phyloP scores from a whole-genome alignment of 176 grass and related monocot genomes.

The Phoenix dactylifera region DNA sequence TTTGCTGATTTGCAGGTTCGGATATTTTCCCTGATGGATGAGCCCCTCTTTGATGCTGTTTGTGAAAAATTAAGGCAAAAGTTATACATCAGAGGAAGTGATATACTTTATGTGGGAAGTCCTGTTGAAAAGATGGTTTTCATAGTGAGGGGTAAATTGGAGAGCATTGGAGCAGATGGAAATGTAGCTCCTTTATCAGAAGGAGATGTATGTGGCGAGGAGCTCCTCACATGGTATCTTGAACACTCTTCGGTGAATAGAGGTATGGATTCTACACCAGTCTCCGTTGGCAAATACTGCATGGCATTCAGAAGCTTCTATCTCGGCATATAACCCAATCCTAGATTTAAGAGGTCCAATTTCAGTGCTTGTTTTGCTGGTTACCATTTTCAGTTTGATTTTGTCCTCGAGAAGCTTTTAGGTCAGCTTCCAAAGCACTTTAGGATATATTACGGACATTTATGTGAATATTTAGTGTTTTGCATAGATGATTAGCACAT shows the following conservation, averaged over 20 bases:
- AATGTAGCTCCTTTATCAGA: conserved; percentile 55
- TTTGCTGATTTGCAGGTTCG: conserved; percentile 45
- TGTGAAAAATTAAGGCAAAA: conserved; percentile 86
- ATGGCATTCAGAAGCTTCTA: too few relatives aligned
- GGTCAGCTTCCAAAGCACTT: too few relatives aligned
- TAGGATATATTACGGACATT: too few relatives aligned
- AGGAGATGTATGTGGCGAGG: conserved; percentile 94
- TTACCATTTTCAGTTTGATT: too few relatives aligned
- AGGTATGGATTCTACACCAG: conserved; percentile 33
- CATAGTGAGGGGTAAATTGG: conserved; percentile 82
- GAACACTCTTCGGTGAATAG: conserved; percentile 73
- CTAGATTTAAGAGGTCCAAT: too few relatives aligned
- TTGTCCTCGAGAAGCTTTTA: too few relatives aligned
- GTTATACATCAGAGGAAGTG: conserved; percentile 70
- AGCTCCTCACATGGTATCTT: conserved; percentile 92
- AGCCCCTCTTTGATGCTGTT: conserved; percentile 80
- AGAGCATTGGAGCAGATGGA: conserved; percentile 76
- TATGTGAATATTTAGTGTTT: too few relatives aligned
- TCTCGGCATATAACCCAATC: too few relatives aligned
- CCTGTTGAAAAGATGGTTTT: conserved; percentile 94
- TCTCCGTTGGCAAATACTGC: too few relatives aligned
- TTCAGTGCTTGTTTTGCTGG: too few relatives aligned
- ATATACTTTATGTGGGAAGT: conserved; percentile 67
- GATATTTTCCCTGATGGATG: conserved; percentile 79
- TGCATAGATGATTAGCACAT: too few relatives aligned